Percentiles rank a stretch among this genome's conserved stretches.
These are phyloP conservation scores for Cryptococcus sp. DNA, from an alignment of 1,284 basidiomycete genomes.

Conservation along the genomic window DNA sequence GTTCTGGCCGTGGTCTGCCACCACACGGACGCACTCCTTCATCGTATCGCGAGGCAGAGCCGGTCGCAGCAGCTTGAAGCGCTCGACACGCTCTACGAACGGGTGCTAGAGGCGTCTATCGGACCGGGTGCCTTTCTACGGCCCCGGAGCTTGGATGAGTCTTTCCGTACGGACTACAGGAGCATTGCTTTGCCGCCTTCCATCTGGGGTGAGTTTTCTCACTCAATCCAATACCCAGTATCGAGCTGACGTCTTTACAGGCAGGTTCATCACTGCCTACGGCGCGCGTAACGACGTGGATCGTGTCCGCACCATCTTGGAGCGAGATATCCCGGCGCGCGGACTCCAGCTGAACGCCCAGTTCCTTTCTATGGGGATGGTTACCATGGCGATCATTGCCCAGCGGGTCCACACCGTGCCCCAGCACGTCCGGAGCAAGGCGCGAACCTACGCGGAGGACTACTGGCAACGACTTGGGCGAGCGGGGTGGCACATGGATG, in stretches of 20 bases:
- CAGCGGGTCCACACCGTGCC: background rate
- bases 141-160: slow-evolving; percentile 13
- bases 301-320: slow-evolving; percentile 12
- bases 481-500: slow-evolving; percentile 9
- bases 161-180: slow-evolving; percentile 2
- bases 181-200: slow-evolving; percentile 17
- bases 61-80: background rate
- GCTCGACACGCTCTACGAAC: slow-evolving; percentile 16
- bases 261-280: slow-evolving; percentile 11
- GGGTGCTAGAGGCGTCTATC: slow-evolving; percentile 20
- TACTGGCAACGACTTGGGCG: slow-evolving; percentile 16
- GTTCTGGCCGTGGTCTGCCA: slow-evolving; percentile 20
- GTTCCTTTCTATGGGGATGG: slow-evolving; percentile 11
- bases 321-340: slow-evolving; percentile 18
- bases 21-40: slow-evolving; percentile 22
- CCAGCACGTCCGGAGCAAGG: background rate
- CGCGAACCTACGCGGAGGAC: slow-evolving; percentile 10
- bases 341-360: slow-evolving; percentile 5
- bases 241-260: slow-evolving; percentile 5
- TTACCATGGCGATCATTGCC: slow-evolving; percentile 10
- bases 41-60: slow-evolving; percentile 8
- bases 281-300: slow-evolving; percentile 11
- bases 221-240: background rate
- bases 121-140: slow-evolving; percentile 19
- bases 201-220: slow-evolving; percentile 24